Conservation (phyloP, 2,329 filamentous ascomycete species). For the Sarocladium oryzae region DNA sequence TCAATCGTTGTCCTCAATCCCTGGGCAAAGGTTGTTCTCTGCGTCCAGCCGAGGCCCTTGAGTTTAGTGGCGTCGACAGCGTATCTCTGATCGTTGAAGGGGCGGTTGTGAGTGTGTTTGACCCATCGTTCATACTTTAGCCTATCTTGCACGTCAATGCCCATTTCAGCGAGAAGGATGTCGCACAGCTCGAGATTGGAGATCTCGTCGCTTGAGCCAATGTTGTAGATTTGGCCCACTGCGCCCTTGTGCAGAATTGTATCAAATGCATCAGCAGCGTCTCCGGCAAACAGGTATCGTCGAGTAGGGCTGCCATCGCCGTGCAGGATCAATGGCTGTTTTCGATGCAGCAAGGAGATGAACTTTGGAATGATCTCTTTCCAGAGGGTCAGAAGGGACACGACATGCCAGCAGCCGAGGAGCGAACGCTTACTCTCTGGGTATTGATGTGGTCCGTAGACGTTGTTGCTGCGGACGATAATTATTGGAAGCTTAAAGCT, state of each 20-base stretch:
- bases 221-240: conserved; percentile 74
- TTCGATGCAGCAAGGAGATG: conserved; percentile 61
- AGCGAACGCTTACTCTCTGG: conserved; percentile 82
- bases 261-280: conserved; percentile 77
- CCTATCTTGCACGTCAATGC: conserved; percentile 42
- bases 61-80: conserved; percentile 66
- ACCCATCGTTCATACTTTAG: conserved; percentile 56
- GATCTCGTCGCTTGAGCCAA: conserved; percentile 71
- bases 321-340: conserved; percentile 64
- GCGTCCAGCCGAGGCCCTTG: conserved; percentile 60
- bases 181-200: conserved; percentile 65
- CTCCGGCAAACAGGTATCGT: conserved; percentile 70
- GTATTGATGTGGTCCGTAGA: conserved; percentile 79
- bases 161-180: conserved; percentile 57
- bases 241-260: conserved; percentile 73
- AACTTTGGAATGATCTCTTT: conserved; percentile 81
- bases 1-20: conserved; percentile 59
- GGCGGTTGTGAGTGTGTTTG: conserved; percentile 69
- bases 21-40: conserved; percentile 57
- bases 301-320: conserved; percentile 70
- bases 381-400: neutral
- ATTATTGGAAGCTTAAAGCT: conserved; percentile 76
- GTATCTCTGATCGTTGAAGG: conserved; percentile 71
- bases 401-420: too few species aligned
- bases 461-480: conserved; percentile 77